These are phyloP conservation scores for Thermomucor indicae-seudaticae DNA, from an alignment of 371 early-diverging fungal genomes.

Conservation along the genomic window DNA sequence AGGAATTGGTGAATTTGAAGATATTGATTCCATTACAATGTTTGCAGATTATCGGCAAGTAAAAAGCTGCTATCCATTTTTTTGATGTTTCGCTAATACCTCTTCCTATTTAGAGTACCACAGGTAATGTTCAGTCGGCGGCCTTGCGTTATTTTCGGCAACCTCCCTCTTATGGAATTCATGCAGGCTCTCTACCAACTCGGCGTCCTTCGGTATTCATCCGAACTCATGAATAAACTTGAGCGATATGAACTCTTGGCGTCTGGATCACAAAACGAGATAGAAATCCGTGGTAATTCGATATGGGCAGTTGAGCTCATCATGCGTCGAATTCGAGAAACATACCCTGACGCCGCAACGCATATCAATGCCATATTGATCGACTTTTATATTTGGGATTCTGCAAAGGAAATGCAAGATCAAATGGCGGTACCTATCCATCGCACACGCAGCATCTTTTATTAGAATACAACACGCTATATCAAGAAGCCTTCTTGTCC, in stretches of 20 bases:
- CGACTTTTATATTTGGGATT: slow-evolving; percentile 90
- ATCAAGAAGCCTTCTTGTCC: no score
- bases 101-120: slow-evolving; percentile 38
- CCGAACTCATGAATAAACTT: slow-evolving; percentile 46
- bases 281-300: slow-evolving; percentile 85
- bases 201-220: slow-evolving; percentile 68
- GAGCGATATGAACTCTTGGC: slow-evolving; percentile 43
- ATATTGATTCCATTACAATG: slow-evolving; percentile 87
- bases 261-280: slow-evolving; percentile 62
- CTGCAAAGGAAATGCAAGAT: slow-evolving; percentile 66
- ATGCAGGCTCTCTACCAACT: slow-evolving; percentile 68
- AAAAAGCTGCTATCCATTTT: neutral
- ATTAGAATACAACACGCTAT: slow-evolving; percentile 37
- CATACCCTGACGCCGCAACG: slow-evolving; percentile 18
- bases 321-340: slow-evolving; percentile 42
- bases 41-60: slow-evolving; percentile 86
- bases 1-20: slow-evolving; percentile 59
- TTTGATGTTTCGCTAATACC: slow-evolving; percentile 2
- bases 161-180: neutral
- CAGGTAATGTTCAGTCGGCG: slow-evolving; percentile 32
- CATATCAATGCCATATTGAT: slow-evolving; percentile 75
- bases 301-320: slow-evolving; percentile 84
- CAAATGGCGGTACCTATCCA: slow-evolving; percentile 72
- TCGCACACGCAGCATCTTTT: slow-evolving; percentile 71
- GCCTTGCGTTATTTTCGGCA: neutral